Base-by-base conservation (phyloP, 352 stramenopile species). In the Phytophthora tubulina region DNA sequence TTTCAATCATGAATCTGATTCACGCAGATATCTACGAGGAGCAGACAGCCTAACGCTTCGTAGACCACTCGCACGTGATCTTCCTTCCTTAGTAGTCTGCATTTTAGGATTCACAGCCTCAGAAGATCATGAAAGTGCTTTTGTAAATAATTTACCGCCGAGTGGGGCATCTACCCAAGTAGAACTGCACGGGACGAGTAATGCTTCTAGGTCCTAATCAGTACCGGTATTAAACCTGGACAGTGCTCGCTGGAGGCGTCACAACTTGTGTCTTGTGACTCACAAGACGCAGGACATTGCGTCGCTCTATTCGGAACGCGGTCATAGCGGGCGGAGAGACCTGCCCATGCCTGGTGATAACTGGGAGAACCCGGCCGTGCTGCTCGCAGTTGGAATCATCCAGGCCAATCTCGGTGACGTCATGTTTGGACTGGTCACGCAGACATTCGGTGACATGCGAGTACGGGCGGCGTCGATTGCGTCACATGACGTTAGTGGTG, bases 311-410 rank as follows among this genome's bases (percentile, higher is more conserved):
- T 64, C 55, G 13, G 56, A 82, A 32, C 78, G 75, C 4, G 17
- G 52, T n/a, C 45, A 65, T 31, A 45, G 59, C 11, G 55, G 27
- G 49, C n/a, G 31, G 13, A 17, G 61, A 17, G 67, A 67, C 35
- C 55, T 71, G 15, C 49, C 52, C 8, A 60, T 62, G 45, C 63
- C 62, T 8, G 67, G 54, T 1, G 35, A 66, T 8, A 63, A 63
- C 14, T 62, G 61, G 63, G 46, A 68, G 15, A 62, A 58, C 5
- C 68, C 68, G 14, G 72, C 72, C 1, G 77, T 73, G 36, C 68
- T 85, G n/a, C 69, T 82, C 10, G 75, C 72, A 0, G 69, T 83
- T 17, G 78, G 78, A 14, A 73, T 63, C 27, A 72, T 85, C 21
- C 45, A 64, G 7, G 72, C 70, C 55, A 62, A 38, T 21, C 53